Percentiles rank a stretch among this genome's conserved stretches.
phyloP scores from a whole-genome alignment of 805 yeast species.

The Candida endomychidarum region DNA sequence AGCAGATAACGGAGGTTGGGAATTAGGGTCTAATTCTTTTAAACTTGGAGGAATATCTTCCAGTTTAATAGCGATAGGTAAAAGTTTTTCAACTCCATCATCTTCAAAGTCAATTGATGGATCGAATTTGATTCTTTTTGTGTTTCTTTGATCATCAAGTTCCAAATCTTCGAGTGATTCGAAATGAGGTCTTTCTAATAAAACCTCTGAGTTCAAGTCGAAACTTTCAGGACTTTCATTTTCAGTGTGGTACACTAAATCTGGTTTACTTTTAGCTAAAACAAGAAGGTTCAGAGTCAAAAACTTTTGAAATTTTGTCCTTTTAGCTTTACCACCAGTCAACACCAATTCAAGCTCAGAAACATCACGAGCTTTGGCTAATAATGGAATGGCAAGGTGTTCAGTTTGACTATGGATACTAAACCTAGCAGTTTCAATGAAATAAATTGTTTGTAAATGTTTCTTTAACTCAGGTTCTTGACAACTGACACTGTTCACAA shows the following conservation, averaged over 20 bases:
- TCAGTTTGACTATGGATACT: conserved; percentile 65
- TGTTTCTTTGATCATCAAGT: conserved; percentile 31
- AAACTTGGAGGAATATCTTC: conserved; percentile 62
- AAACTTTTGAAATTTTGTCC: conserved; percentile 77
- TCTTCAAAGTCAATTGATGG: conserved; percentile 22
- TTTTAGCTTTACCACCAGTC: conserved; percentile 85
- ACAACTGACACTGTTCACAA: conserved; percentile 29
- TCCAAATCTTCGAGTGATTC: conserved; percentile 56
- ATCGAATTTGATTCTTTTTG: conserved; percentile 43
- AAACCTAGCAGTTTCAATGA: conserved; percentile 67
- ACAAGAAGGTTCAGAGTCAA: conserved; percentile 74
- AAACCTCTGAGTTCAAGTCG: conserved; percentile 69
- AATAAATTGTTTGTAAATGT: conserved; percentile 47
- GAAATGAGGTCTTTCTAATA: conserved; percentile 72
- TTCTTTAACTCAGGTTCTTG: conserved; percentile 30
- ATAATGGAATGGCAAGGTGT: conserved; percentile 53
- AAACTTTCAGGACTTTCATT: conserved; percentile 50
- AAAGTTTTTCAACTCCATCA: conserved; percentile 31
- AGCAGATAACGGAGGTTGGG: conserved; percentile 71
- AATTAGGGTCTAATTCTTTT: conserved; percentile 67
- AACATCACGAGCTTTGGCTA: conserved; percentile 55
- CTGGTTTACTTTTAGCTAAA: conserved; percentile 57
- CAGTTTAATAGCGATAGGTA: conserved; percentile 63
- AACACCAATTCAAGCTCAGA: conserved; percentile 63
- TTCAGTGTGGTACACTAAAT: conserved; percentile 19